A percentile compares a stretch with the other conserved stretches of the same genome.
Conservation (phyloP, 352 stramenopile genomes). For the Pythium periplocum region DNA sequence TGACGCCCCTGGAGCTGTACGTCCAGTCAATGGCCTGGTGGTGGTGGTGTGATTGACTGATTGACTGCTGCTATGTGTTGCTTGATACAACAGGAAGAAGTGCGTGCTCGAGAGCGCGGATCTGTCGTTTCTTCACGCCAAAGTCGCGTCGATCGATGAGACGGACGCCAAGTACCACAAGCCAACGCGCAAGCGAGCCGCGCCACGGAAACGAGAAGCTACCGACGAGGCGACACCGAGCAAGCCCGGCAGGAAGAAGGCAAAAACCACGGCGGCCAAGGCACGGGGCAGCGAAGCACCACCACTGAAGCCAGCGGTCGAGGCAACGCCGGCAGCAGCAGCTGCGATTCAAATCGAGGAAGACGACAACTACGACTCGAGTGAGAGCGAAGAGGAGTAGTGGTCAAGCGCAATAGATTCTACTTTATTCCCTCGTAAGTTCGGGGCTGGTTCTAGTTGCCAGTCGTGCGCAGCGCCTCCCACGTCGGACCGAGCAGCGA, state of each 20-base stretch:
- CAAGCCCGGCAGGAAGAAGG: background rate
- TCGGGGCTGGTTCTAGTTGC: background rate
- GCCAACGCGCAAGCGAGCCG: constrained; percentile 13
- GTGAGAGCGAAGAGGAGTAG: constrained; percentile 42
- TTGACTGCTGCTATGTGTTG: constrained; percentile 2
- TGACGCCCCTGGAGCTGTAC: constrained; percentile 63
- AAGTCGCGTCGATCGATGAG: constrained; percentile 54
- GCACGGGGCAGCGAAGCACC: background rate
- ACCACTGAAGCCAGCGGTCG: background rate
- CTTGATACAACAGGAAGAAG: constrained; percentile 34
- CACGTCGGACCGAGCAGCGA: constrained; percentile 65
- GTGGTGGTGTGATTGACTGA: background rate
- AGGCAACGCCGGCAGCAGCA: background rate
- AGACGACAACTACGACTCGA: constrained; percentile 74
- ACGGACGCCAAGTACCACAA: constrained; percentile 57
- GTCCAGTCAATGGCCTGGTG: constrained; percentile 1
- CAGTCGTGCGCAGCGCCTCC: constrained; percentile 35
- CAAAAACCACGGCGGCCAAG: constrained; percentile 1
- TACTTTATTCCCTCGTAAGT: too few relatives aligned
- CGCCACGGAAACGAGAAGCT: constrained; percentile 14
- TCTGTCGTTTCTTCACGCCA: constrained; percentile 47
- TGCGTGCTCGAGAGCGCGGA: constrained; percentile 33
- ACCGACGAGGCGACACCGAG: background rate
- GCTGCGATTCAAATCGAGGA: constrained; percentile 38
- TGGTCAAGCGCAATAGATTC: too few relatives aligned